These are phyloP conservation scores for Wickerhamomyces bovis DNA, from an alignment of 805 yeast genomes.

Conservation along the genomic window DNA sequence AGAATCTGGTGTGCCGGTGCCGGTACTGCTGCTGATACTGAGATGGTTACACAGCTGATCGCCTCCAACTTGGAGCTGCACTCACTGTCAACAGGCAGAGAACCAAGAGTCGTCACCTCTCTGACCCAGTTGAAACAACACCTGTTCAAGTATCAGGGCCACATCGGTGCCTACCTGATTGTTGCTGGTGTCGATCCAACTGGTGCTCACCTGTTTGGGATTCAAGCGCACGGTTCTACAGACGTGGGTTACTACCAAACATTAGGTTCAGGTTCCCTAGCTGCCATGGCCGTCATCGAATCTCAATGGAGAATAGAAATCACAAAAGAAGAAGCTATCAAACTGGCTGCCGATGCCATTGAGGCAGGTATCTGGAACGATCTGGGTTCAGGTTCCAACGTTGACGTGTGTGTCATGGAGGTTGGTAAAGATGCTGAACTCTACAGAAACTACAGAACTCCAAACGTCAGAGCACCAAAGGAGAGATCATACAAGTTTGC, in stretches of 20 bases:
- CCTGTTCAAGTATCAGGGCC: slow-evolving; percentile 94
- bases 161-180: slow-evolving; percentile 93
- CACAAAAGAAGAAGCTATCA: slow-evolving; percentile 85
- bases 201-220: slow-evolving; percentile 86
- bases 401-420: slow-evolving; percentile 96
- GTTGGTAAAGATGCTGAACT: slow-evolving; percentile 81
- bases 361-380: slow-evolving; percentile 99
- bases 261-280: slow-evolving; percentile 93
- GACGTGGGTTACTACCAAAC: slow-evolving; percentile 93
- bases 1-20: slow-evolving; percentile 99
- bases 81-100: slow-evolving; percentile 72
- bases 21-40: slow-evolving; percentile 99
- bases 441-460: slow-evolving; percentile 82
- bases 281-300: slow-evolving; percentile 97
- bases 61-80: slow-evolving; percentile 89
- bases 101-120: slow-evolving; percentile 91
- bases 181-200: slow-evolving; percentile 98
- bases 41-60: slow-evolving; percentile 92
- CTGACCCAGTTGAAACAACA: slow-evolving; percentile 92
- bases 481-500: slow-evolving; percentile 78
- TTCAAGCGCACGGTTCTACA: slow-evolving; percentile 97
- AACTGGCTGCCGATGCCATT: slow-evolving; percentile 85
- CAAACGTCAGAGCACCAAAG: slow-evolving; percentile 81
- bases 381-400: slow-evolving; percentile 97
- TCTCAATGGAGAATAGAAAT: slow-evolving; percentile 76